These are phyloP conservation scores for Fusarium circinatum DNA, from an alignment of 2,329 filamentous ascomycete genomes.

Conservation along the genomic window DNA sequence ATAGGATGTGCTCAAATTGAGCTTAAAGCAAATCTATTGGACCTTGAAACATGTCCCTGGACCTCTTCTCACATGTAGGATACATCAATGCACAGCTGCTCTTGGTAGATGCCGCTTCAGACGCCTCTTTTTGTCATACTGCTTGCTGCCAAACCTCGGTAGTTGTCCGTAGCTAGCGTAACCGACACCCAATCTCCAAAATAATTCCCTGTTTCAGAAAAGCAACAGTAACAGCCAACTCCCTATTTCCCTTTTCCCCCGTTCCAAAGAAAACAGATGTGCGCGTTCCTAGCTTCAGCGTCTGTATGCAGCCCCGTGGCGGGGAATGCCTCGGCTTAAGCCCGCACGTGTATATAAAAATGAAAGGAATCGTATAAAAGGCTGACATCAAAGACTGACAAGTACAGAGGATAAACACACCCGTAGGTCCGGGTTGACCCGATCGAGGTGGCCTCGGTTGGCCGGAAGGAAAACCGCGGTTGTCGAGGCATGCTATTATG, in stretches of 20 bases:
- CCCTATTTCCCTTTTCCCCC: slow-evolving; percentile 7
- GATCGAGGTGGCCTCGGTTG: slow-evolving; percentile 37
- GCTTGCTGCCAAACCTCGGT: slow-evolving; percentile 31
- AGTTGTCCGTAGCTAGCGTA: slow-evolving; percentile 35
- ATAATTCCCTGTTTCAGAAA: slow-evolving; percentile 24
- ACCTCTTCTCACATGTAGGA: slow-evolving; percentile 39
- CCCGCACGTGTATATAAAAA: slow-evolving; percentile 23
- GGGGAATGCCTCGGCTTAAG: slow-evolving; percentile 39
- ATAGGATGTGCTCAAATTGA: slow-evolving; percentile 38
- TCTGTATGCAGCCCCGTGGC: neutral
- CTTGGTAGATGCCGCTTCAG: slow-evolving; percentile 27
- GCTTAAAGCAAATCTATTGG: slow-evolving; percentile 40
- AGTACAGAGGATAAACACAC: slow-evolving; percentile 2
- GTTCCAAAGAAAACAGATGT: slow-evolving; percentile 2
- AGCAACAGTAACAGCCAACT: slow-evolving; percentile 16
- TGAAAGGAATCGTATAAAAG: slow-evolving; percentile 1
- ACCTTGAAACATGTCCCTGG: slow-evolving; percentile 29
- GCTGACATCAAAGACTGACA: neutral
- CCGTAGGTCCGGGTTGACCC: slow-evolving; percentile 40
- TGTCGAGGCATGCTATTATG: slow-evolving; percentile 22
- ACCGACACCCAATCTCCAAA: slow-evolving; percentile 26
- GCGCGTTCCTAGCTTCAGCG: neutral
- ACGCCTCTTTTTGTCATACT: slow-evolving; percentile 40
- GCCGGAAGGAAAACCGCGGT: slow-evolving; percentile 37
- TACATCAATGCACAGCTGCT: slow-evolving; percentile 21